phyloP scores from a whole-genome alignment of 805 yeast species.

The Sungouiella blattae region DNA sequence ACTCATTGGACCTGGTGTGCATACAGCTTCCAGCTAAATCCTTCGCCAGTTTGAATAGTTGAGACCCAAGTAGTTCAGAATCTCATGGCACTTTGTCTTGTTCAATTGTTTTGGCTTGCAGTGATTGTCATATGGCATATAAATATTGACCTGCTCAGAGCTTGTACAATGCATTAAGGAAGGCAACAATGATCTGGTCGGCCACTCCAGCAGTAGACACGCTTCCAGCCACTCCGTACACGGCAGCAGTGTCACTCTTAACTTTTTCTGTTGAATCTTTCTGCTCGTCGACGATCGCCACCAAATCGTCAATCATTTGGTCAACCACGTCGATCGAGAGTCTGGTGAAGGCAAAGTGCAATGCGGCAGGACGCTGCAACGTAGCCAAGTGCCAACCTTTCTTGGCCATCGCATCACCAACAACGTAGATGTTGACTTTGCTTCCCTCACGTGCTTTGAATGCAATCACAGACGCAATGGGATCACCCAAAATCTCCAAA shows the following conservation, averaged over 20 bases:
- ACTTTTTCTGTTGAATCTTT: constrained; percentile 22
- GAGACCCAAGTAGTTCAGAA: too few species aligned
- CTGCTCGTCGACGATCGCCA: constrained; percentile 41
- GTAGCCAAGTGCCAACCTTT: constrained; percentile 89
- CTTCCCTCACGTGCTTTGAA: constrained; percentile 48
- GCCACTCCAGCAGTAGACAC: constrained; percentile 81
- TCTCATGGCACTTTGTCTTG: too few species aligned
- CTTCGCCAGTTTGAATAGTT: too few species aligned
- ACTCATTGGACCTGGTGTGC: too few species aligned
- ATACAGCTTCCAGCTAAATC: too few species aligned
- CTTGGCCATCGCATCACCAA: constrained; percentile 65
- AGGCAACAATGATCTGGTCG: constrained; percentile 71
- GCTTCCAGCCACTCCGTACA: constrained; percentile 95
- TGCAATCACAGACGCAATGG: constrained; percentile 76
- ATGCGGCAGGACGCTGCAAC: constrained; percentile 84
- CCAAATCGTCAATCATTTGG: constrained; percentile 53
- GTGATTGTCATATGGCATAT: too few species aligned
- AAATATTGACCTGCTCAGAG: too few species aligned
- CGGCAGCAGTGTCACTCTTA: constrained; percentile 70
- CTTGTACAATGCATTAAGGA: constrained; percentile 78
- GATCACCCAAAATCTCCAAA: constrained; percentile 78
- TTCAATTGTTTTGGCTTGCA: too few species aligned
- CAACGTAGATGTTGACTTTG: constrained; percentile 63
- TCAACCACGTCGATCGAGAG: constrained; percentile 62
- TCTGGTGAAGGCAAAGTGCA: constrained; percentile 85